phyloP scores from a whole-genome alignment of 345 rosid genomes.

The Boechera stricta region DNA sequence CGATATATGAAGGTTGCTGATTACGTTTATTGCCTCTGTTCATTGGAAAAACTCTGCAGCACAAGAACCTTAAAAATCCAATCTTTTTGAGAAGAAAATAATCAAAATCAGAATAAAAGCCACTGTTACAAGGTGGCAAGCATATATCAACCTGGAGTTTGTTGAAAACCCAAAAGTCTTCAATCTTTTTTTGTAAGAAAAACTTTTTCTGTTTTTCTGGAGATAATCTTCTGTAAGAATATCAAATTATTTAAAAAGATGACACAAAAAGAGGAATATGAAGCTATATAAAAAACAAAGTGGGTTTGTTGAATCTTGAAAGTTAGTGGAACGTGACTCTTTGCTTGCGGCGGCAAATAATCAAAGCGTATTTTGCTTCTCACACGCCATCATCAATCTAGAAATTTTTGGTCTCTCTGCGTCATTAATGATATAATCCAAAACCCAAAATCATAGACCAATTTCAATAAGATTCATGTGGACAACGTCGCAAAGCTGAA shows the following conservation, averaged over 20 bases:
- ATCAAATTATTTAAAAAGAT: neutral
- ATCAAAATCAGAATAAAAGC: neutral
- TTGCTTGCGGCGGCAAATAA: slow-evolving; percentile 41
- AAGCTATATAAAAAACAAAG: neutral
- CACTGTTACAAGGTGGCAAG: slow-evolving; percentile 15
- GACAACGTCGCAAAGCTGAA: slow-evolving; percentile 25
- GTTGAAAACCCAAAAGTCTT: slow-evolving; percentile 22
- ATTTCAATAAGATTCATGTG: neutral
- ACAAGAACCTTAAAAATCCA: slow-evolving; percentile 18
- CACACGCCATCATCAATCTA: slow-evolving; percentile 31
- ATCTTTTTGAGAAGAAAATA: neutral
- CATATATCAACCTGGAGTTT: slow-evolving; percentile 25
- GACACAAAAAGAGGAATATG: neutral
- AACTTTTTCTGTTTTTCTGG: neutral
- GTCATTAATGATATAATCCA: slow-evolving; percentile 11
- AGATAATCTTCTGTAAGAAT: neutral
- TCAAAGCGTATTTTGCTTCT: neutral
- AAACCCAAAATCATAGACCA: neutral
- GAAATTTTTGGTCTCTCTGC: slow-evolving; percentile 14
- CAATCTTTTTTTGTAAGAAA: neutral
- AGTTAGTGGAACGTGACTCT: slow-evolving; percentile 41
- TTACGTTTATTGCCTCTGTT: slow-evolving; percentile 37
- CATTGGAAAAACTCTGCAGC: slow-evolving; percentile 35
- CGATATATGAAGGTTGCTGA: slow-evolving; percentile 52
- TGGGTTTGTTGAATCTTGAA: slow-evolving; percentile 40